Evolutionary conservation across 768 basidiomycete genomes (phyloP), one percentile per base, ranked within the genome.

Genomic region (Saitozyma sp.): DNA sequence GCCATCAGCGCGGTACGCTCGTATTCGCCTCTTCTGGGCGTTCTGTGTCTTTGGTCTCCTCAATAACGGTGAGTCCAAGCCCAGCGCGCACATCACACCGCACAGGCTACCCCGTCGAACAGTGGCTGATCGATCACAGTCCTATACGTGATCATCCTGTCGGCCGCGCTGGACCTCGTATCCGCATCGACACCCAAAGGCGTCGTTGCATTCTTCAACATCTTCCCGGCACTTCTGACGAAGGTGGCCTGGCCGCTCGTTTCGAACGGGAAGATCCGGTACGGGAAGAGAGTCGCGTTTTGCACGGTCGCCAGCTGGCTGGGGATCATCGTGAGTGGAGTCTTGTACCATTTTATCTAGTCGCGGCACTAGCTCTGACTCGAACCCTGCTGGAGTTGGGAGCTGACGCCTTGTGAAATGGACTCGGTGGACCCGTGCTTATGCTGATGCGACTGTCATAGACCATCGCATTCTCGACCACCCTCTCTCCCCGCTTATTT

Each of bases 241-340:
- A 98, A 97, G 80, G 82, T 96, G 5, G 88, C 87, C 9, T 98
- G 94, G 88, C 93, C 95, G 0, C 94, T 97, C 73, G 67, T 97
- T 16, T 83, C 93, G 50, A 90, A 88, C 71, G 95, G 95, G 0
- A 83, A 85, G 63, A 89, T 97, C 80, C 84, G 88, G 59, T 99
- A 99, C 77, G 82, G 82, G 0, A 85, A 84, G 56, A 85, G 95
- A 29, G 77, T 98, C 20, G 62, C 86, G 2, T 87, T 88, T 43
- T 97, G 95, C 68, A 89, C 88, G 58, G 56, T 82, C 2, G 76
- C 91, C 54, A 92, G 89, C 68, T 87, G 88, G 56, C 69, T 84
- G 9, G 96, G 96, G 20, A 97, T 97, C 89, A 79, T 95, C 49
- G 92, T 94, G 70, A 79, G 90, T 82, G 9, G 29, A 20, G 40